A percentile compares a stretch with the other conserved stretches of the same genome.
Conservation (phyloP, 768 basidiomycete species). For the Tricholoma flavovirens region DNA sequence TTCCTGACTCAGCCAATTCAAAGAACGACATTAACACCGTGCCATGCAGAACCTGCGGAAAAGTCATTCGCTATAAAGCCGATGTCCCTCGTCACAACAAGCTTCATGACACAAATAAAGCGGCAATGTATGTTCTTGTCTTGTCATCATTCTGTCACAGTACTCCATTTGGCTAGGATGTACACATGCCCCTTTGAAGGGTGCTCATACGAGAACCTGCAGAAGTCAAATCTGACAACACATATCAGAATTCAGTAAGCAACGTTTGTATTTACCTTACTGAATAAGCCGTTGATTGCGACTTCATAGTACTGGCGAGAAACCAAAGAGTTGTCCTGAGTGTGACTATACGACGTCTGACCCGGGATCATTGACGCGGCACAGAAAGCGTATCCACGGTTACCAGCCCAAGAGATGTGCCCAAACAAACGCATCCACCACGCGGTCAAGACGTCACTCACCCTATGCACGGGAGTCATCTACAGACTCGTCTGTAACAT, state of each 20-base stretch:
- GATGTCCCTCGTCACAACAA: constrained; percentile 16
- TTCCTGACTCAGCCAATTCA: not conserved
- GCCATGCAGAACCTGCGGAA: constrained; percentile 15
- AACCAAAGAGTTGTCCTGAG: constrained; percentile 20
- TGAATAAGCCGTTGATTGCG: not conserved
- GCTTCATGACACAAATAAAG: constrained; percentile 11
- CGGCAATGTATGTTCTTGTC: constrained; percentile 9
- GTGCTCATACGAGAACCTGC: constrained; percentile 24
- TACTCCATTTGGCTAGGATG: constrained; percentile 16
- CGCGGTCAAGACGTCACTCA: constrained; percentile 2
- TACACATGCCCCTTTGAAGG: constrained; percentile 21
- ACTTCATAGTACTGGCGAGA: constrained; percentile 19
- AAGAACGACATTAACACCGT: constrained; percentile 16
- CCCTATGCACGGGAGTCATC: constrained; percentile 6
- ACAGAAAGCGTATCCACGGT: constrained; percentile 25
- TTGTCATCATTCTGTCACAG: not conserved
- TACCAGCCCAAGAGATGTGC: constrained; percentile 13
- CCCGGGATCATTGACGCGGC: constrained; percentile 25
- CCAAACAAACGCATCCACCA: constrained; percentile 6
- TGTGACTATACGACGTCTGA: constrained; percentile 25
- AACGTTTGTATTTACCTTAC: not conserved
- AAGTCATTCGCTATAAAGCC: constrained; percentile 15
- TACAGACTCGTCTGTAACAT: not conserved
- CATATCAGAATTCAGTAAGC: constrained; percentile 28
- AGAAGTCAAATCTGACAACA: constrained; percentile 27